Evolutionary conservation across 2,329 filamentous ascomycete genomes (phyloP).

Genomic region (Pleoardoris graminearum): DNA sequence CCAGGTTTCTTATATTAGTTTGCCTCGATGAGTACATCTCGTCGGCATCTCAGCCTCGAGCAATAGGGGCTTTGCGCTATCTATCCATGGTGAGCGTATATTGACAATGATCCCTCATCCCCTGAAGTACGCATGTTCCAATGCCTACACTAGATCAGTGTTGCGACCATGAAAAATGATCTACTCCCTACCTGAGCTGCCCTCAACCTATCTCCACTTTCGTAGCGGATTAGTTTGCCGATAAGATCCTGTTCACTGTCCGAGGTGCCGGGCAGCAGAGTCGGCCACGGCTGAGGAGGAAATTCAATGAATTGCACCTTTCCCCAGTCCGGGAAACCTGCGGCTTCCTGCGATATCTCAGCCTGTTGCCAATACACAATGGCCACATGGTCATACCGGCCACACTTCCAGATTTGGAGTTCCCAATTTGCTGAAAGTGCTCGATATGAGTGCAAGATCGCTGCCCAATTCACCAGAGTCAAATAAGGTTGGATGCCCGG

Average conservation of each 20-base stretch:
- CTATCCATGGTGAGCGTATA: no score
- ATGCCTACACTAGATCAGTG: conserved; percentile 20
- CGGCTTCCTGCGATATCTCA: conserved; percentile 59
- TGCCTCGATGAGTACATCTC: background rate
- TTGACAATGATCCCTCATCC: conserved; percentile 6
- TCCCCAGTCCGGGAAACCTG: conserved; percentile 79
- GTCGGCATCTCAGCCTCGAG: no score
- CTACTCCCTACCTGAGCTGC: conserved; percentile 61
- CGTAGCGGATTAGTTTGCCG: conserved; percentile 69
- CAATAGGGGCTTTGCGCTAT: no score
- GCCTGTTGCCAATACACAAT: background rate
- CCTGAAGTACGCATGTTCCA: conserved; percentile 37
- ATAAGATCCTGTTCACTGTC: conserved; percentile 67
- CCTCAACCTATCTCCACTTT: conserved; percentile 67
- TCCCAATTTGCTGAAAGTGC: conserved; percentile 88
- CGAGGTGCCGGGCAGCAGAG: conserved; percentile 66
- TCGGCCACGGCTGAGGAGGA: conserved; percentile 66
- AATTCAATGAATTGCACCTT: conserved; percentile 81
- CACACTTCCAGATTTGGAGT: conserved; percentile 79
- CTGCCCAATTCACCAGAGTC: conserved; percentile 88
- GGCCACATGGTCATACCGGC: conserved; percentile 62
- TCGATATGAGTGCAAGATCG: conserved; percentile 86
- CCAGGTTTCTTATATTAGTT: background rate
- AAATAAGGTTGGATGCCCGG: conserved; percentile 68
- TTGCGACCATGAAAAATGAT: background rate